These are phyloP conservation scores for Salvia hispanica DNA, from an alignment of 257 asterid species.

Conservation along the genomic window DNA sequence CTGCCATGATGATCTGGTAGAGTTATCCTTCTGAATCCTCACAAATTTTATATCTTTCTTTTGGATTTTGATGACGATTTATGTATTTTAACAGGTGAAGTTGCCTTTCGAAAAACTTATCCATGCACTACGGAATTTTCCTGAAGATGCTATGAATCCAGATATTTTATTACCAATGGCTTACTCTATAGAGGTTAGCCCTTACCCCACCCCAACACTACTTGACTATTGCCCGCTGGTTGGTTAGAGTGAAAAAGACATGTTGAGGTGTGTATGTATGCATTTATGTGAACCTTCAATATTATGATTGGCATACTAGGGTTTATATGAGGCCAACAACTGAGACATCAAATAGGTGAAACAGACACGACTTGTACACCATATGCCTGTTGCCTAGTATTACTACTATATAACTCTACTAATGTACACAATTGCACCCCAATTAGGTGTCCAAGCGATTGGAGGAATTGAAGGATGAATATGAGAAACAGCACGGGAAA, in stretches of 20 bases:
- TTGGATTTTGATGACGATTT: constrained; percentile 2
- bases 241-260: neutral
- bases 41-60: neutral
- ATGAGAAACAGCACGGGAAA: constrained; percentile 63
- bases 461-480: constrained; percentile 67
- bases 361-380: neutral
- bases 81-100: constrained; percentile 58
- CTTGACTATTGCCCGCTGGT: neutral
- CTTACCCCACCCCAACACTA: neutral
- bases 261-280: neutral
- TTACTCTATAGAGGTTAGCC: constrained; percentile 72
- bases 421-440: neutral
- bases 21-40: constrained; percentile 26
- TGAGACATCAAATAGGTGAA: neutral
- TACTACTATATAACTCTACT: neutral
- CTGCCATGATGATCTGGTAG: constrained; percentile 94
- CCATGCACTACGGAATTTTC: constrained; percentile 85
- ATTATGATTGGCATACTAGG: neutral
- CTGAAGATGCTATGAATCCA: constrained; percentile 95
- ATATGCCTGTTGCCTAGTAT: neutral
- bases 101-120: constrained; percentile 93
- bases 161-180: constrained; percentile 87
- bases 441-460: constrained; percentile 69
- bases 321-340: neutral
- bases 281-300: neutral